Evolutionary conservation across 257 asterid species (phyloP), one percentile per base, ranked within the genome.

Genomic region (Ligustrum vulgare): DNA sequence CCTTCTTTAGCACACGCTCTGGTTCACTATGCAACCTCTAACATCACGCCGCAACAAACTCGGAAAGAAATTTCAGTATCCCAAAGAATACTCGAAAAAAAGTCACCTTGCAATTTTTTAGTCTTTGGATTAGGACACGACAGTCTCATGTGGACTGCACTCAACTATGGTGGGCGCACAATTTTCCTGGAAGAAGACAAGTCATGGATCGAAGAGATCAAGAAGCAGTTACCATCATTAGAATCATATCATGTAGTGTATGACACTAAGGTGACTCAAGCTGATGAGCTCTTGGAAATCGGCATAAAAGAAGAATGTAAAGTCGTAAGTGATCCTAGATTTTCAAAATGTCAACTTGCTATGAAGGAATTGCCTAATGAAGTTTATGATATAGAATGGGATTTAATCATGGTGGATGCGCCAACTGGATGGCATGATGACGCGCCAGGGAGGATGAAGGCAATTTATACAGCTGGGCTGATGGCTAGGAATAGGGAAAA

Each of bases 41-140:
- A 93, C 91, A 74, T 91, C 79, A 93, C 98, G 22, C 98, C 97
- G 22, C 98, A 93, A 71, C 97, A 93, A 80, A 90, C 98, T 69
- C 20, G 78, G 60, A 84, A 79, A 0, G 98, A 93, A 78, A 89
- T 93, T 84, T 84, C 92, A 0, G 87, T 91, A 34, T 86, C 98
- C 70, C 83, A 90, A 1, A 80, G 82, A 80, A 89, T 89, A 28
- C 93, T 93, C 71, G 83, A 87, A 1, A 81, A 78, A 11, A 91
- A 83, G 70, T 90, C 96, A 0, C 98, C 97, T 1, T 91, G 90
- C 90, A 91, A 91, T 81, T 91, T 93, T 85, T 78, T 90, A 13
- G 93, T 93, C 34, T 93, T 93, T 77, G 96, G 98, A 2, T 65
- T 93, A 69, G 98, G 97, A 80, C 92, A 81, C 69, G 98, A 91